Evolutionary conservation across 73 alveolate genomes (phyloP), one percentile per base, ranked within the genome.

Genomic region (Paramecium bursaria): DNA sequence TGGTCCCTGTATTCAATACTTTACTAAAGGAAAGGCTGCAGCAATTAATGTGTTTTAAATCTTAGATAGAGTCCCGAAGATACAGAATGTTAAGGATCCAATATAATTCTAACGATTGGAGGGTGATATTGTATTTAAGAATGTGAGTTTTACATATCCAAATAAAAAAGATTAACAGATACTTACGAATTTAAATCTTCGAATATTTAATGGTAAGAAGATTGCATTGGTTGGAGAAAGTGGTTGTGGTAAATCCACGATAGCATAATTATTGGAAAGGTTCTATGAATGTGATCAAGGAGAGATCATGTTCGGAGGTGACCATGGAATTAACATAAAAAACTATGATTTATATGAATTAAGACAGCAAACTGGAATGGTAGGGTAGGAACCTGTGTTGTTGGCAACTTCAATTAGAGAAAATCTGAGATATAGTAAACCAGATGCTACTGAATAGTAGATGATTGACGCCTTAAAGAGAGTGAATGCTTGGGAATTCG

Each of bases 371-470:
- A 74, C 86, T 46, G 93, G 92, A 1, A 50, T 79, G 26, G 96
- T 96, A 23, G 90, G 96, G 4, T 91, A 94, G 87, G 98, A 96
- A 48, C 98, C 98, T 50, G 94, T 91, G 48, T 86, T 96, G 35
- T 94, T 96, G 88, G 88, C 91, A 49, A 95, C 93, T 48, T 86
- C 97, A 3, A 88, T 96, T 10, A 91, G 77, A 91, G 93, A 94
- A 48, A 91, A 91, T 80, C 74, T 91, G 54, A 39, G 75, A 60
- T 88, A 87, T 88, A 94, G 92, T 6, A 90, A 86, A 52, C 77
- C 76, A 75, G 87, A 82, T 47, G 95, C 89, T 1, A 85, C 90
- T 49, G 75, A 14, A 61, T 29, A 80, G 44, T 61, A 48, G 88
- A 82, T 53, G 93, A 77, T 79, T 82, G 60, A 79, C 54, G 90